phyloP scores from a whole-genome alignment of 202 grass and related monocot genomes.

The Eragrostis tef region DNA sequence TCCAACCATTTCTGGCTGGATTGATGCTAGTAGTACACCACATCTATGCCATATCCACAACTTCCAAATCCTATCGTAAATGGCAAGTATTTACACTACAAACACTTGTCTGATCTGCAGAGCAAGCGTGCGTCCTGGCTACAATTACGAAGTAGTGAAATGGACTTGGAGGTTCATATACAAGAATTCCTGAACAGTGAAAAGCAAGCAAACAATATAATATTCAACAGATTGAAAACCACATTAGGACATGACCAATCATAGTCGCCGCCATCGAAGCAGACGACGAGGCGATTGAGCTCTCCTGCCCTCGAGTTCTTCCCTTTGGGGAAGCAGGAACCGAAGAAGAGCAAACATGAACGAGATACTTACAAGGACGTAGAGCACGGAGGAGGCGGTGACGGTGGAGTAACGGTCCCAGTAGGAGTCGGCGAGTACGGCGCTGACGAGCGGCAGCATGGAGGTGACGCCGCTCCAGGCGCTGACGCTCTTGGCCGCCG shows the following conservation, averaged over 20 bases:
- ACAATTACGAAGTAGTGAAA: conserved; percentile 17
- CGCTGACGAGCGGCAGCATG: conserved; percentile 77
- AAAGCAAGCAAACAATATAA: neutral
- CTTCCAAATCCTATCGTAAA: neutral
- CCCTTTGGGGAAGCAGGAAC: conserved; percentile 50
- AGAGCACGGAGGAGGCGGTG: conserved; percentile 58
- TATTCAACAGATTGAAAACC: neutral
- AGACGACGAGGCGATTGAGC: conserved; percentile 35
- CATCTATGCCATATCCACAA: neutral
- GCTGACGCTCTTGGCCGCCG: conserved; percentile 80
- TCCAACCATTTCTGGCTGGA: conserved; percentile 1
- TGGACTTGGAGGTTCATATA: neutral
- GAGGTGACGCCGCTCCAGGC: conserved; percentile 79
- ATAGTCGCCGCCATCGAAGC: neutral
- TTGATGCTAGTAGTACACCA: neutral
- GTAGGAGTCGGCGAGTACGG: conserved; percentile 74
- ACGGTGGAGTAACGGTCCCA: conserved; percentile 82
- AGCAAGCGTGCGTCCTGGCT: neutral
- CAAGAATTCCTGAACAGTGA: neutral
- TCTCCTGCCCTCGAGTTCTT: conserved; percentile 54
- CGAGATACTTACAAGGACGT: conserved; percentile 53
- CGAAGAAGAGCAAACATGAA: neutral
- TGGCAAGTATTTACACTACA: neutral
- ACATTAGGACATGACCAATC: no score
- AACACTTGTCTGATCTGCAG: neutral